Conservation (phyloP, 164 flowering plant genomes). For the Sextonia rubra region DNA sequence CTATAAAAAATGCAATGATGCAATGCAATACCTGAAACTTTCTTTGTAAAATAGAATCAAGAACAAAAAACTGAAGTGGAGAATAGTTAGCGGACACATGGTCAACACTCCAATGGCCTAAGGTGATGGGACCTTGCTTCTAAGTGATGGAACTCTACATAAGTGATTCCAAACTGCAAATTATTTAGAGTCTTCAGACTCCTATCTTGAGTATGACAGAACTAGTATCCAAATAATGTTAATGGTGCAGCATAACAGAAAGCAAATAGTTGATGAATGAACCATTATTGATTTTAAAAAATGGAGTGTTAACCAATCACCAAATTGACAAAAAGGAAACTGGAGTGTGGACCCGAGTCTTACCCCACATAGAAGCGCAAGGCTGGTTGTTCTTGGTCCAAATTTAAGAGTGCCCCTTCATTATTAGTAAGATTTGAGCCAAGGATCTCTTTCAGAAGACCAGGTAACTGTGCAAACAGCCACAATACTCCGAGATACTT, state of each 20-base stretch:
- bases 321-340: not conserved
- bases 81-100: too few relatives aligned
- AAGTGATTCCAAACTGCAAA: too few relatives aligned
- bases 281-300: not conserved
- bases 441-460: slow-evolving; percentile 83
- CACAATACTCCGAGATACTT: slow-evolving; percentile 98
- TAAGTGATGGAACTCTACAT: too few relatives aligned
- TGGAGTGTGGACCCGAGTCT: slow-evolving; percentile 14
- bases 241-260: not conserved
- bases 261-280: too few relatives aligned
- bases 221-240: not conserved
- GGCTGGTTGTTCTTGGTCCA: slow-evolving; percentile 99
- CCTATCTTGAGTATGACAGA: not conserved
- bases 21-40: too few relatives aligned
- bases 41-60: too few relatives aligned
- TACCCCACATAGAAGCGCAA: slow-evolving; percentile 99
- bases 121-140: too few relatives aligned
- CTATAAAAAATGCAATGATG: too few relatives aligned
- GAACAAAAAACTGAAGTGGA: too few relatives aligned
- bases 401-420: slow-evolving; percentile 91
- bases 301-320: not conserved
- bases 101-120: too few relatives aligned
- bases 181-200: not conserved
- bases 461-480: slow-evolving; percentile 97
- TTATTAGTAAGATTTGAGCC: slow-evolving; percentile 90